A percentile compares a stretch with the other conserved stretches of the same genome.
Evolutionary conservation across 1,139 yeast genomes (phyloP).

Genomic region (Hyphopichia burtonii): DNA sequence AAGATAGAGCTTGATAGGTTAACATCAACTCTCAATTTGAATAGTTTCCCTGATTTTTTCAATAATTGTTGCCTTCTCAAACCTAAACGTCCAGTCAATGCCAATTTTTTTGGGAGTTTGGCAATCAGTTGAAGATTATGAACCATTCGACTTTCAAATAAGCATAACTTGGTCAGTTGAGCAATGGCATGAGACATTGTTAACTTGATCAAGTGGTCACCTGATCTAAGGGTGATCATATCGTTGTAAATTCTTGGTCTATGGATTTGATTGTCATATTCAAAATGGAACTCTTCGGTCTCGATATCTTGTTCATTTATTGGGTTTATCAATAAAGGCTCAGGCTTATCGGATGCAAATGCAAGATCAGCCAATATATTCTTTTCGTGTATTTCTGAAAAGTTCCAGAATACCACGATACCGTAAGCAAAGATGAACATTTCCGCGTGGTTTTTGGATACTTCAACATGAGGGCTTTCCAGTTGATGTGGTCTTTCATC

Average conservation of each 20-base stretch:
- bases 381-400: conserved; percentile 88
- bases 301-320: conserved; percentile 89
- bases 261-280: conserved; percentile 75
- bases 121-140: conserved; percentile 80
- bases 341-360: conserved; percentile 56
- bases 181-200: conserved; percentile 97
- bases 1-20: conserved; percentile 85
- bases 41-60: conserved; percentile 84
- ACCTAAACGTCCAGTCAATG: conserved; percentile 85
- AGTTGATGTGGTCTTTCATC: neutral
- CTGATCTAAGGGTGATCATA: conserved; percentile 85
- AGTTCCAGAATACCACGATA: conserved; percentile 96
- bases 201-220: conserved; percentile 88
- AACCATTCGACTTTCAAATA: conserved; percentile 91
- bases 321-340: conserved; percentile 65
- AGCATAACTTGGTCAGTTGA: conserved; percentile 86
- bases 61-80: conserved; percentile 74
- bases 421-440: conserved; percentile 89
- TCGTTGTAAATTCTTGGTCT: conserved; percentile 93
- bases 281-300: conserved; percentile 92
- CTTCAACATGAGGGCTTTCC: conserved; percentile 32
- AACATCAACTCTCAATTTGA: conserved; percentile 89
- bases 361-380: conserved; percentile 90
- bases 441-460: conserved; percentile 78
- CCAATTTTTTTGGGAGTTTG: conserved; percentile 82